Evolutionary conservation across 306 rosid species (phyloP).

Genomic region (Quillaja saponaria): DNA sequence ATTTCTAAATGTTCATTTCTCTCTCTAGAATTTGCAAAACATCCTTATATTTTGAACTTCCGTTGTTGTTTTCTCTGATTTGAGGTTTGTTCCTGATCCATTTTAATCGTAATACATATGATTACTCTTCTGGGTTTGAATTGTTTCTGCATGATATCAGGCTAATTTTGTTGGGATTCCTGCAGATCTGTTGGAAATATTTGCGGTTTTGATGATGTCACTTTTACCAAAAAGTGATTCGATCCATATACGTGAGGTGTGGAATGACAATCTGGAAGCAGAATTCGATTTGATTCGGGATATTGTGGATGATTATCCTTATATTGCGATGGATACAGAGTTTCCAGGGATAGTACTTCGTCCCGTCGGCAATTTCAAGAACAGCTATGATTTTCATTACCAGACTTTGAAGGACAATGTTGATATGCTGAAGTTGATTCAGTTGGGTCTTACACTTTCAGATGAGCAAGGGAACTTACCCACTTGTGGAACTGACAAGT

Average conservation of each 20-base stretch:
- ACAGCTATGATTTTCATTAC: slow-evolving; percentile 45
- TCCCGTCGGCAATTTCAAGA: slow-evolving; percentile 52
- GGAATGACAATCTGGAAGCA: slow-evolving; percentile 49
- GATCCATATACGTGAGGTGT: slow-evolving; percentile 56
- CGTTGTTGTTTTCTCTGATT: not conserved
- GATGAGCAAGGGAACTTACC: slow-evolving; percentile 54
- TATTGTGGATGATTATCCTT: slow-evolving; percentile 50
- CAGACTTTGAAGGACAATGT: slow-evolving; percentile 57
- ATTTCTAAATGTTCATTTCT: not conserved
- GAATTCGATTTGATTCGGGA: slow-evolving; percentile 45
- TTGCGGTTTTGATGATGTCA: slow-evolving; percentile 29
- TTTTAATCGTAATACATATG: not conserved
- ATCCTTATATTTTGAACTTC: not conserved
- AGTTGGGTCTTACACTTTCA: slow-evolving; percentile 49
- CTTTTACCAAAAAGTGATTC: slow-evolving; percentile 40
- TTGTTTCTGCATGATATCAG: not conserved
- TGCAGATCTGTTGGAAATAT: slow-evolving; percentile 23
- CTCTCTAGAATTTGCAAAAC: slow-evolving; percentile 15
- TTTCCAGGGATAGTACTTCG: slow-evolving; percentile 52
- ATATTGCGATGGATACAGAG: slow-evolving; percentile 55
- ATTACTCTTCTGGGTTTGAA: no score
- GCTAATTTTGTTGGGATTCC: not conserved
- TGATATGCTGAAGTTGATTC: slow-evolving; percentile 49
- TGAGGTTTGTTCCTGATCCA: slow-evolving; percentile 23
- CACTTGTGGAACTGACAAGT: slow-evolving; percentile 3